A percentile compares a stretch with the other conserved stretches of the same genome.
phyloP scores from a whole-genome alignment of 805 yeast species.

The Hanseniaspora hatyaiensis region DNA sequence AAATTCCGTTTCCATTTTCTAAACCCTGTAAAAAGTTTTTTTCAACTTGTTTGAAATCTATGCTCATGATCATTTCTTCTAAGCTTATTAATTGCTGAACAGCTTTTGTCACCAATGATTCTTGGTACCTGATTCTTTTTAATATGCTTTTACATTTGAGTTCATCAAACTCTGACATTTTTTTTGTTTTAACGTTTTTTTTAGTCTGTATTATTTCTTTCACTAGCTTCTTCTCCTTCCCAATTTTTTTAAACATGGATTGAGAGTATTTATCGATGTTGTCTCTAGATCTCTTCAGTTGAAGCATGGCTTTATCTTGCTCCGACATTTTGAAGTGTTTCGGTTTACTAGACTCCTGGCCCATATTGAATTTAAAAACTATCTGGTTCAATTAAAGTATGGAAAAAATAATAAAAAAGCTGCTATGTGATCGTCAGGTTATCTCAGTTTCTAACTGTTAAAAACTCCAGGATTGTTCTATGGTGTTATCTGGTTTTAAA shows the following conservation, averaged over 20 bases:
- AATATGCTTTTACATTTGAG: constrained; percentile 56
- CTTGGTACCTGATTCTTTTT: constrained; percentile 71
- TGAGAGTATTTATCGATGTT: constrained; percentile 55
- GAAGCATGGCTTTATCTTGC: constrained; percentile 77
- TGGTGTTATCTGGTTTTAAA: no score
- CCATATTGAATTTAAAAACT: no score
- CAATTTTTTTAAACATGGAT: constrained; percentile 45
- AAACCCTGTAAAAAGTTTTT: constrained; percentile 72
- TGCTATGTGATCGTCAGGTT: no score
- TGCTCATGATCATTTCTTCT: constrained; percentile 64
- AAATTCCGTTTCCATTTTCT: constrained; percentile 64
- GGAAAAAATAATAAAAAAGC: no score
- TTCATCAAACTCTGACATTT: constrained; percentile 33
- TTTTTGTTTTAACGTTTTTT: background rate
- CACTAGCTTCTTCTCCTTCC: constrained; percentile 40
- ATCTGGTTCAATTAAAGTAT: no score
- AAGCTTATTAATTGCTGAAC: constrained; percentile 67
- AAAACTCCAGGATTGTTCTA: no score
- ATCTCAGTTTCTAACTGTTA: no score
- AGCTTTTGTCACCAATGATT: constrained; percentile 54
- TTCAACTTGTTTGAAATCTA: constrained; percentile 84
- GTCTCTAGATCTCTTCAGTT: constrained; percentile 80
- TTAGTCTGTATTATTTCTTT: constrained; percentile 23
- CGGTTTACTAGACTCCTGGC: constrained; percentile 32
- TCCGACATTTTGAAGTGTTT: constrained; percentile 49